A percentile compares a stretch with the other conserved stretches of the same genome.
These are phyloP conservation scores for Ascochyta rabiei DNA, from an alignment of 2,329 filamentous ascomycete genomes.

Conservation along the genomic window DNA sequence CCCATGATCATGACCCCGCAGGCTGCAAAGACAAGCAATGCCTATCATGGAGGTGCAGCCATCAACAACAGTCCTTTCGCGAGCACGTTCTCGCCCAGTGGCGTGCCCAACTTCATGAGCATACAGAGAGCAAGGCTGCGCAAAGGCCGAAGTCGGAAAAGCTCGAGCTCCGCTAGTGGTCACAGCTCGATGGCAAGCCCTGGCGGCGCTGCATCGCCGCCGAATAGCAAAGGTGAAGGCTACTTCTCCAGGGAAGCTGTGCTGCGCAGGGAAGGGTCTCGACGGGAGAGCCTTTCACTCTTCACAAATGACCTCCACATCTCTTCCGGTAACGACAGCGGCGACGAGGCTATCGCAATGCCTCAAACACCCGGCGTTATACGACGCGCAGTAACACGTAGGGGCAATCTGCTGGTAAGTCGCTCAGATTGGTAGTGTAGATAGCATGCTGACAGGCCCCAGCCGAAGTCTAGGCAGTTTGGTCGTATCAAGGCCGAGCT, in stretches of 20 bases:
- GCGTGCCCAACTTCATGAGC: slow-evolving; percentile 77
- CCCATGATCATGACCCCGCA: slow-evolving; percentile 84
- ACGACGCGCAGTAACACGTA: slow-evolving; percentile 79
- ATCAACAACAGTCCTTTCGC: slow-evolving; percentile 67
- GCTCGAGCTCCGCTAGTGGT: slow-evolving; percentile 72
- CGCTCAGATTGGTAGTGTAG: background rate
- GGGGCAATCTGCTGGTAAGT: slow-evolving; percentile 85
- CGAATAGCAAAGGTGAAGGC: slow-evolving; percentile 60
- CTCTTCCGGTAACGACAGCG: slow-evolving; percentile 77
- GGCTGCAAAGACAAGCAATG: slow-evolving; percentile 63
- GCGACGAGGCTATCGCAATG: slow-evolving; percentile 64
- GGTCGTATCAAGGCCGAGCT: slow-evolving; percentile 89
- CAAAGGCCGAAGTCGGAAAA: slow-evolving; percentile 66
- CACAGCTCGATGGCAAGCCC: slow-evolving; percentile 71
- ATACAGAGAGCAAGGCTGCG: slow-evolving; percentile 70
- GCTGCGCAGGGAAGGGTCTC: slow-evolving; percentile 59
- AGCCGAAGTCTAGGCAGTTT: slow-evolving; percentile 97
- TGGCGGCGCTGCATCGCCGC: slow-evolving; percentile 79
- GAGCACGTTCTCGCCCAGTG: slow-evolving; percentile 67
- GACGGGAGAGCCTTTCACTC: slow-evolving; percentile 88
- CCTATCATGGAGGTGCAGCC: slow-evolving; percentile 44
- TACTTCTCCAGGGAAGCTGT: slow-evolving; percentile 62
- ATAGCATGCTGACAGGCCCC: slow-evolving; percentile 22
- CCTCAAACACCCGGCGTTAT: slow-evolving; percentile 73
- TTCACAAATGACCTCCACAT: slow-evolving; percentile 89